phyloP scores from a whole-genome alignment of 345 rosid species.

The Euphorbia pulcherrima region DNA sequence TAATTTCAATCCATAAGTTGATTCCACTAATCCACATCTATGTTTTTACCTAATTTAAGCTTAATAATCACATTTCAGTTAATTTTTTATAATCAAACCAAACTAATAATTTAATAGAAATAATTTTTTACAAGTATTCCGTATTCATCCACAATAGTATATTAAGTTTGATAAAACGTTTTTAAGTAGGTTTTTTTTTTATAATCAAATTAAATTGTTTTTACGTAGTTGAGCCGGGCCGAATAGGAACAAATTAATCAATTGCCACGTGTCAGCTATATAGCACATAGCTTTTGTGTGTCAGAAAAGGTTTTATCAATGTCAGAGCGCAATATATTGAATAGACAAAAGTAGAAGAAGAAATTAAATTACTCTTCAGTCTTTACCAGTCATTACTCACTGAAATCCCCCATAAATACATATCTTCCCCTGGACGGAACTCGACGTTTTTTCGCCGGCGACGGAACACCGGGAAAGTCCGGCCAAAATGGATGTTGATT shows the following conservation, averaged over 20 bases:
- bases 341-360: not conserved
- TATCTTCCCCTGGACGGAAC: constrained; percentile 2
- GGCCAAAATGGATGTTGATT: constrained; percentile 42
- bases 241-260: too few relatives aligned
- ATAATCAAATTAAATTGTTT: not conserved
- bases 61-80: not conserved
- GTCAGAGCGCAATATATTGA: constrained; percentile 11
- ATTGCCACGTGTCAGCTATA: constrained; percentile 29
- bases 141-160: too few relatives aligned
- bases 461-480: constrained; percentile 10
- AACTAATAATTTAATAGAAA: too few relatives aligned
- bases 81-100: not conserved
- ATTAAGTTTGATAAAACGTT: too few relatives aligned
- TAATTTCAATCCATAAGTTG: not conserved
- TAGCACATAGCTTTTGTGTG: constrained; percentile 13
- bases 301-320: constrained; percentile 11
- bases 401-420: not conserved
- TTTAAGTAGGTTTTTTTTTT: too few relatives aligned
- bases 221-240: too few relatives aligned
- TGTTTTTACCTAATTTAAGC: not conserved
- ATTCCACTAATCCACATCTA: not conserved
- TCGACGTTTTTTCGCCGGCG: constrained; percentile 18
- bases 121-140: too few relatives aligned
- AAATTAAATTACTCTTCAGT: not conserved
- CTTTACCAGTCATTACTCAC: not conserved